Conservation (phyloP, 192 early-diverging fungal genomes). For the Backusella mclennaniae region DNA sequence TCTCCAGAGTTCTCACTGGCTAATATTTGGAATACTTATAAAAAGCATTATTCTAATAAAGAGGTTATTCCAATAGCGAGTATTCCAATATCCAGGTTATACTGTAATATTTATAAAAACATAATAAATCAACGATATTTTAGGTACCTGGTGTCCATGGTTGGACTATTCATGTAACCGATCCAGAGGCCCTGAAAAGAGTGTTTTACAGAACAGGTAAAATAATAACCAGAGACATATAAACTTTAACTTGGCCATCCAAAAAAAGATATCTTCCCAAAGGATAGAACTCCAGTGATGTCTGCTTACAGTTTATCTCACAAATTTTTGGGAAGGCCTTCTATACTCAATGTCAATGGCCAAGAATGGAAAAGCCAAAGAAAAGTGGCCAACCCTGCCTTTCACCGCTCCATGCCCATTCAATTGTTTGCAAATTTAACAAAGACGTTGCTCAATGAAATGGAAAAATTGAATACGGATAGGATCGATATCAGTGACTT, state of each 20-base stretch:
- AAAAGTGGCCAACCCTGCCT: slow-evolving; percentile 25
- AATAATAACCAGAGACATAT: background rate
- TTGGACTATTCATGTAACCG: background rate
- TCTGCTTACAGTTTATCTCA: background rate
- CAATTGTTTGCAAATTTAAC: slow-evolving; percentile 21
- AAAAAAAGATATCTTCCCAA: slow-evolving; percentile 15
- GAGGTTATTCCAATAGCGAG: no score
- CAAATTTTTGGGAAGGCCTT: background rate
- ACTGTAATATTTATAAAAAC: background rate
- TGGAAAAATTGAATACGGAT: background rate
- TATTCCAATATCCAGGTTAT: no score
- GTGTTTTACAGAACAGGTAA: slow-evolving; percentile 11
- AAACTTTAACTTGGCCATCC: background rate
- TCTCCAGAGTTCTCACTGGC: no score
- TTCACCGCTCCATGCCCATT: slow-evolving; percentile 23
- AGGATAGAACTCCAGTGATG: background rate
- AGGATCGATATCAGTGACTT: background rate
- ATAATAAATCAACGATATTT: background rate
- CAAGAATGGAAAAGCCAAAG: slow-evolving; percentile 1
- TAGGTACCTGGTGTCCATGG: background rate
- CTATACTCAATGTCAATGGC: background rate
- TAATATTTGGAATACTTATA: no score
- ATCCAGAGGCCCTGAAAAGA: slow-evolving; percentile 6
- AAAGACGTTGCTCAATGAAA: slow-evolving; percentile 7
- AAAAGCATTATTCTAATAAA: no score